phyloP scores from a whole-genome alignment of 306 rosid species.

The Glycyrrhiza uralensis region DNA sequence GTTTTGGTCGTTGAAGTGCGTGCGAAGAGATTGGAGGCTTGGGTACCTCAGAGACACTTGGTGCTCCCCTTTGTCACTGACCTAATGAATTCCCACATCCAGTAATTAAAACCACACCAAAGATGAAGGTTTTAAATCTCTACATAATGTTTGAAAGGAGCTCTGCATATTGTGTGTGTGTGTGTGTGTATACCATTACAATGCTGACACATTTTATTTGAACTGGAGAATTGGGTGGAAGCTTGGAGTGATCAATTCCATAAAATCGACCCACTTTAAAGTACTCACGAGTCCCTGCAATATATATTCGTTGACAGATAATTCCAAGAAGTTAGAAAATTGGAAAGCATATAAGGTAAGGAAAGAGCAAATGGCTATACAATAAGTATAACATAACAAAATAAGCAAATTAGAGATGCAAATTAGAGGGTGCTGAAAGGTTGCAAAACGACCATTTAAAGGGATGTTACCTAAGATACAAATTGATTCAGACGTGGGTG shows the following conservation, averaged over 20 bases:
- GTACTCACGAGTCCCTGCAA: slow-evolving; percentile 45
- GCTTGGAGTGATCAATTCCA: slow-evolving; percentile 61
- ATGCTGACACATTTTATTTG: slow-evolving; percentile 55
- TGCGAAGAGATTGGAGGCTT: slow-evolving; percentile 58
- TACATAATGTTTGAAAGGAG: not conserved
- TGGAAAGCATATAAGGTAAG: not conserved
- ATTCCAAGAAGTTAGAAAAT: not conserved
- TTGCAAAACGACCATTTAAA: not conserved
- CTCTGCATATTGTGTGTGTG: not conserved
- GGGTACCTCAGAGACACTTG: slow-evolving; percentile 68
- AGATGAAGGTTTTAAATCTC: not conserved
- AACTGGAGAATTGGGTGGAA: slow-evolving; percentile 45
- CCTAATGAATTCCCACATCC: slow-evolving; percentile 38
- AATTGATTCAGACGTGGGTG: slow-evolving; percentile 33
- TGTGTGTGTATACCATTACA: slow-evolving; percentile 57
- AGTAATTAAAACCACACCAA: not conserved
- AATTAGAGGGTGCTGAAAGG: not conserved
- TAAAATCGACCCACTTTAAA: slow-evolving; percentile 63
- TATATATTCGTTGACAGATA: not conserved
- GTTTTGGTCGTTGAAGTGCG: slow-evolving; percentile 41
- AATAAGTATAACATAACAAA: not conserved
- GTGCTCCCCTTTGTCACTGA: slow-evolving; percentile 42
- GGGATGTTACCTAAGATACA: slow-evolving; percentile 33
- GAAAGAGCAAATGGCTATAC: not conserved
- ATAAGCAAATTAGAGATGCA: not conserved